phyloP scores from a whole-genome alignment of 331 rosid genomes.

The Malus hybrid region DNA sequence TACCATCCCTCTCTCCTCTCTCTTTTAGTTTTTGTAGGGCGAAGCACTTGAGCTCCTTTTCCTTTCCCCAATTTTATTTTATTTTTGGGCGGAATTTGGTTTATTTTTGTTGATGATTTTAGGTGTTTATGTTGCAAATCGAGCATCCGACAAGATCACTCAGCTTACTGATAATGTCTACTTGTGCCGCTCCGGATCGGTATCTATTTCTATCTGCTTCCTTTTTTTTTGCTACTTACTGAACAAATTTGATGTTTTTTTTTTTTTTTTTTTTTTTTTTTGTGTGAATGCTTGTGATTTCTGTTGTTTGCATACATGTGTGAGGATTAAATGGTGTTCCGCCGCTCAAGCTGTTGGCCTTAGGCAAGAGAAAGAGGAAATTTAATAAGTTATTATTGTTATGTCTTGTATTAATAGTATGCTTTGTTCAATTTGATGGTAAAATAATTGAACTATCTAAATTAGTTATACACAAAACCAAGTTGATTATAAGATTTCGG shows the following conservation, averaged over 20 bases:
- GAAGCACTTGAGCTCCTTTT: neutral
- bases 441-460: neutral
- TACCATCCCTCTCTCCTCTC: neutral
- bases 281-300: neutral
- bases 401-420: neutral
- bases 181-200: constrained; percentile 97
- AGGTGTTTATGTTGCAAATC: constrained; percentile 85
- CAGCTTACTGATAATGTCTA: constrained; percentile 87
- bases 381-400: too few relatives aligned
- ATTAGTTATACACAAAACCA: too few relatives aligned
- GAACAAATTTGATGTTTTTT: neutral
- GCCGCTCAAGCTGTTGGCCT: neutral
- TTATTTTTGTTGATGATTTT: neutral
- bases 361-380: neutral
- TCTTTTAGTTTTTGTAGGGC: neutral
- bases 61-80: neutral
- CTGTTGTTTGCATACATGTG: neutral
- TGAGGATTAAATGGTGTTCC: neutral
- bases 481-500: too few relatives aligned
- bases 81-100: neutral
- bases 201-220: constrained; percentile 15
- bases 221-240: neutral
- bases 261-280: neutral
- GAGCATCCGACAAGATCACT: constrained; percentile 86
- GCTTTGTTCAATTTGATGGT: neutral